Conservation (phyloP, 306 rosid genomes). For the Quercus agrifolia region DNA sequence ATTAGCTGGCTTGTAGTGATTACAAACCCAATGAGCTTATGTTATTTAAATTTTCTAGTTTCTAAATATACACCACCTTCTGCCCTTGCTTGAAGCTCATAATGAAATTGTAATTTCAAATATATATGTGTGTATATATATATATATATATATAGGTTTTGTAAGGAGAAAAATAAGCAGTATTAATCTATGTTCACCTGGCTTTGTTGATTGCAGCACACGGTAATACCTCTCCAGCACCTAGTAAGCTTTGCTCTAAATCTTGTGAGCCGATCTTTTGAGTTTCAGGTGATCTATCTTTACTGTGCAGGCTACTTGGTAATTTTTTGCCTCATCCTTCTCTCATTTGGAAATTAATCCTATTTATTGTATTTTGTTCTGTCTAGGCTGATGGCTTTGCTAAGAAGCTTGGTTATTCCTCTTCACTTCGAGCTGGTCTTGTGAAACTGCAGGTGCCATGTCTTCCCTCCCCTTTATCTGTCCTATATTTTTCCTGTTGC, state of each 20-base stretch:
- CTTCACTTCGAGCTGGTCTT: slow-evolving; percentile 61
- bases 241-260: slow-evolving; percentile 84
- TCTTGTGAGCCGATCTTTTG: slow-evolving; percentile 89
- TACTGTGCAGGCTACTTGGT: neutral
- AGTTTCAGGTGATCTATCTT: slow-evolving; percentile 66
- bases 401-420: slow-evolving; percentile 74
- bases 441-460: slow-evolving; percentile 74
- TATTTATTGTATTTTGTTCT: slow-evolving; percentile 1
- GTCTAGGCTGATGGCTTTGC: slow-evolving; percentile 90
- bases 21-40: neutral
- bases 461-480: neutral
- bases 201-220: slow-evolving; percentile 60
- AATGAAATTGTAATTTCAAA: too few species aligned
- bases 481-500: neutral
- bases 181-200: slow-evolving; percentile 17
- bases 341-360: neutral
- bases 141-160: too few species aligned
- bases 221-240: slow-evolving; percentile 89
- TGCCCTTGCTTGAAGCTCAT: neutral
- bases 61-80: neutral
- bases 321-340: neutral
- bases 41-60: neutral
- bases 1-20: neutral
- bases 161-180: neutral
- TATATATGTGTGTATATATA: too few species aligned